Percentiles rank a stretch among this genome's conserved stretches.
Evolutionary conservation across 495 filamentous ascomycete genomes (phyloP).

Genomic region (Paragyromitra xinjiangensis): DNA sequence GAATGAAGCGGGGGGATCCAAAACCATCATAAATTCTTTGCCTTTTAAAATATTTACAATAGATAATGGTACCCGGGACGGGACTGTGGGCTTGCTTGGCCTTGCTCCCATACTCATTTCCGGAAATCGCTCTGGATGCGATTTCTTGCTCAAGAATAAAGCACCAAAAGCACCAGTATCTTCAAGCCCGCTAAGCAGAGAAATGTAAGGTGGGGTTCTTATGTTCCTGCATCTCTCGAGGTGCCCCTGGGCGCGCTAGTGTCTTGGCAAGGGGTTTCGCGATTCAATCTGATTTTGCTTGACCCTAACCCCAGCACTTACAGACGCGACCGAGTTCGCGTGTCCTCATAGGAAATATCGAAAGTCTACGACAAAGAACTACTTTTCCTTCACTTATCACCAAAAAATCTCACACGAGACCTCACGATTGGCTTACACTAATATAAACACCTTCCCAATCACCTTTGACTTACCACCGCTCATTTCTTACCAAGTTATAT

Average conservation of each 20-base stretch:
- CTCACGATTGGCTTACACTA: conserved; percentile 3
- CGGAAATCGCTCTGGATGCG: too few relatives aligned
- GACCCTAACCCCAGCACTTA: conserved; percentile 44
- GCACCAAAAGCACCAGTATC: not conserved
- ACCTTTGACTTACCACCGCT: conserved; percentile 7
- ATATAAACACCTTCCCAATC: not conserved
- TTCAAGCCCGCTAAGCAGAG: not conserved
- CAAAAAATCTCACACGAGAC: not conserved
- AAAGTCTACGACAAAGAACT: conserved; percentile 12
- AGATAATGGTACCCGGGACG: too few relatives aligned
- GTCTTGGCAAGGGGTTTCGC: conserved; percentile 41
- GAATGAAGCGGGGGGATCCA: too few relatives aligned
- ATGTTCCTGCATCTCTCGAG: not conserved
- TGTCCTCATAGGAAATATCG: conserved; percentile 11
- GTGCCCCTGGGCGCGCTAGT: conserved; percentile 15
- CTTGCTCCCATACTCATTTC: too few relatives aligned
- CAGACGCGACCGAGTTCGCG: conserved; percentile 35
- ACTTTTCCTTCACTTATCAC: not conserved
- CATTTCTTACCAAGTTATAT: conserved; percentile 1
- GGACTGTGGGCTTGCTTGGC: too few relatives aligned
- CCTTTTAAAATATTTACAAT: too few relatives aligned
- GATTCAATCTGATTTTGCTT: not conserved
- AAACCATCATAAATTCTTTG: too few relatives aligned
- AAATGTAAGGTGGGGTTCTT: not conserved
- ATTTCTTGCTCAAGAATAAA: not conserved